Evolutionary conservation across 257 asterid genomes (phyloP).

Genomic region (Ehretia macrophylla): DNA sequence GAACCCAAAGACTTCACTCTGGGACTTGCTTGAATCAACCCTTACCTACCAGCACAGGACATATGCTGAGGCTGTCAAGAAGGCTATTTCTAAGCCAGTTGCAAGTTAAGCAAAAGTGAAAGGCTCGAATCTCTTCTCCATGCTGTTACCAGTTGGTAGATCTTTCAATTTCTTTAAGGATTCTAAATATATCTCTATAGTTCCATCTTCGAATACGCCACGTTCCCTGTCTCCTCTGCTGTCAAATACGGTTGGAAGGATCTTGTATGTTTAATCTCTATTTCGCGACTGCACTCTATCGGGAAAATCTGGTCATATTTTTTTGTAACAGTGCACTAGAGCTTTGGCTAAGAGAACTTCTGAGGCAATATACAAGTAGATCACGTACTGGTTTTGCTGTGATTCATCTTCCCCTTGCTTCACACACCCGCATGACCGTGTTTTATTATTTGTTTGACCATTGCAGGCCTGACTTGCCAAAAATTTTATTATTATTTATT

Average conservation of each 20-base stretch:
- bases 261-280: constrained; percentile 9
- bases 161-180: constrained; percentile 16
- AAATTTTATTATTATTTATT: background rate
- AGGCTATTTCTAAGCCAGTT: constrained; percentile 54
- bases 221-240: constrained; percentile 2
- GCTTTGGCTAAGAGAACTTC: constrained; percentile 9
- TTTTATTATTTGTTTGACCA: constrained; percentile 9
- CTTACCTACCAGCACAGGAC: constrained; percentile 79
- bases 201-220: constrained; percentile 13
- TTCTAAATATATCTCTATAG: constrained; percentile 20
- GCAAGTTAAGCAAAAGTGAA: constrained; percentile 27
- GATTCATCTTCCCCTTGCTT: background rate
- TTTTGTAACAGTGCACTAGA: constrained; percentile 13
- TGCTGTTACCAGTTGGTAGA: constrained; percentile 7
- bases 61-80: constrained; percentile 68
- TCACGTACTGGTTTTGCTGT: constrained; percentile 4
- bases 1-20: constrained; percentile 77
- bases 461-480: background rate
- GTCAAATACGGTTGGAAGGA: constrained; percentile 12
- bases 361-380: constrained; percentile 18
- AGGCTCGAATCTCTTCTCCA: constrained; percentile 8
- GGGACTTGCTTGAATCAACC: constrained; percentile 76
- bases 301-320: constrained; percentile 15
- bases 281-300: constrained; percentile 10
- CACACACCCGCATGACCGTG: background rate